Percentiles rank a stretch among this genome's conserved stretches.
Conservation (phyloP, 2,329 filamentous ascomycete genomes). For the Talaromyces piceae region DNA sequence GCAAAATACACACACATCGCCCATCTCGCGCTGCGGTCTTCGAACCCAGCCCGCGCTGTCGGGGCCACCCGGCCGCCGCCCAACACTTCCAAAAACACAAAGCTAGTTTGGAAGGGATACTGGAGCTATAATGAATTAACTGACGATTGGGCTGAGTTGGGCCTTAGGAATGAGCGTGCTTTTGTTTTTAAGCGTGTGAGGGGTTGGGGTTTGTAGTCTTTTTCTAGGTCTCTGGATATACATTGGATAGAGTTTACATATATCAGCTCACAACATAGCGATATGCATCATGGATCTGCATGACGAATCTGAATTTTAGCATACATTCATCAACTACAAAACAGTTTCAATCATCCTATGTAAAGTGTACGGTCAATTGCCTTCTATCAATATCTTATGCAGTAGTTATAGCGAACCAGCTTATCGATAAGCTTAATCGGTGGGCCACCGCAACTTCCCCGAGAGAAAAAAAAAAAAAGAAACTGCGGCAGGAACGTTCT, state of each 20-base stretch:
- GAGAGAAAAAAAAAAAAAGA: constrained; percentile 2
- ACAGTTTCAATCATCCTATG: too few species aligned
- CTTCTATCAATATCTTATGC: too few species aligned
- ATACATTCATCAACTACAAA: too few species aligned
- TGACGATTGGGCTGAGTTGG: constrained; percentile 84
- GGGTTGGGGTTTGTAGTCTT: constrained; percentile 45
- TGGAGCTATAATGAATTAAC: constrained; percentile 86
- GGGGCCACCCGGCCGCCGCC: constrained; percentile 25
- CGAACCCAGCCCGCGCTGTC: constrained; percentile 48
- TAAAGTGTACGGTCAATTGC: too few species aligned
- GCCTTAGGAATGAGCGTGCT: constrained; percentile 50
- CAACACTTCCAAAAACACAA: constrained; percentile 65
- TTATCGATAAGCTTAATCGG: constrained; percentile 12
- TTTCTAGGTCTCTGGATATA: not conserved
- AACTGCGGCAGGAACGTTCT: not conserved
- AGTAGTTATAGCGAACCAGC: too few species aligned
- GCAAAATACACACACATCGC: constrained; percentile 78
- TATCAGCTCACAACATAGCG: too few species aligned
- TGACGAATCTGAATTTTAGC: not conserved
- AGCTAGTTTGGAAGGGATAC: constrained; percentile 79
- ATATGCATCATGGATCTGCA: too few species aligned
- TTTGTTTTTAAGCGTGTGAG: constrained; percentile 58
- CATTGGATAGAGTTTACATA: too few species aligned
- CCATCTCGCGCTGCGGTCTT: constrained; percentile 60
- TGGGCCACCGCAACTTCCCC: not conserved